Percentiles rank a stretch among this genome's conserved stretches.
Conservation (phyloP, 2,329 filamentous ascomycete species). For the Neofusicoccum umdonicola region DNA sequence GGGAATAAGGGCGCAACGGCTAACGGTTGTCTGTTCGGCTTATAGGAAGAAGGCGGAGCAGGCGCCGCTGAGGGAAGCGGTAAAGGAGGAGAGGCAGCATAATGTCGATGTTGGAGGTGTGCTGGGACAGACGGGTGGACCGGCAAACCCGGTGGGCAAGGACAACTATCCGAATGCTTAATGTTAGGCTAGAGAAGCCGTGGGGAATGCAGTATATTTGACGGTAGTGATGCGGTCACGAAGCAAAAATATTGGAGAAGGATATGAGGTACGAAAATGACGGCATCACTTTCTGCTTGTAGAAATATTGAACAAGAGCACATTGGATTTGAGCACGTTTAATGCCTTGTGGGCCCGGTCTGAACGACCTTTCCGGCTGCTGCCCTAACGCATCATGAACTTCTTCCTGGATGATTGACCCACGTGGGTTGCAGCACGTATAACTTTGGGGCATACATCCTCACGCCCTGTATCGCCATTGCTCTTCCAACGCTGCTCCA, state of each 20-base stretch:
- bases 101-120: constrained; percentile 42
- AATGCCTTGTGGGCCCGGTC: too few relatives aligned
- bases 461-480: too few relatives aligned
- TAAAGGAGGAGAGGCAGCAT: constrained; percentile 39
- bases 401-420: too few relatives aligned
- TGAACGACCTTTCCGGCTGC: too few relatives aligned
- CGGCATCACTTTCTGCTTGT: too few relatives aligned
- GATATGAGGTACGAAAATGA: too few relatives aligned
- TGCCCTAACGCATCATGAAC: too few relatives aligned
- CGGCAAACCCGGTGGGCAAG: constrained; percentile 33
- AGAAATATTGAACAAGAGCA: too few relatives aligned
- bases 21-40: not conserved
- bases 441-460: too few relatives aligned
- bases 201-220: not conserved
- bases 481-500: too few relatives aligned
- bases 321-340: too few relatives aligned
- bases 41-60: constrained; percentile 51
- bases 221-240: not conserved
- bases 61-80: constrained; percentile 38
- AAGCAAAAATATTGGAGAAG: not conserved
- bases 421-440: too few relatives aligned
- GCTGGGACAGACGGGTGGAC: constrained; percentile 46
- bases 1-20: not conserved
- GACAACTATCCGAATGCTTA: constrained; percentile 14
- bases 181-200: not conserved